Percentiles rank a stretch among this genome's conserved stretches.
Evolutionary conservation across 208 protist species (phyloP).

Genomic region (Trypanosoma platydactyli): DNA sequence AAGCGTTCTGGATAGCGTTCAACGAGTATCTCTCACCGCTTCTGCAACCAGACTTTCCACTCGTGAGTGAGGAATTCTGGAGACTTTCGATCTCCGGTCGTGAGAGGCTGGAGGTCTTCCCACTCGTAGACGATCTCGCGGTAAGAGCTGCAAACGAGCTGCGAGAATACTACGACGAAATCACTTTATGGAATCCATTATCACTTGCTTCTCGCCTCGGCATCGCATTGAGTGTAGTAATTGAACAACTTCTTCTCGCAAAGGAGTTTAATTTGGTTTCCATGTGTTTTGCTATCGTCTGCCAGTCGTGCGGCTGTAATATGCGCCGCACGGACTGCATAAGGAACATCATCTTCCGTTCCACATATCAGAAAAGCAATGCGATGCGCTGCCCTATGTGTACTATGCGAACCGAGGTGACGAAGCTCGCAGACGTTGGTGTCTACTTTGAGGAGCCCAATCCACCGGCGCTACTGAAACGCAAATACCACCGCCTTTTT

Average conservation of each 20-base stretch:
- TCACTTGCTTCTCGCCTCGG: constrained; percentile 56
- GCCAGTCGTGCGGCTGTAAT: constrained; percentile 77
- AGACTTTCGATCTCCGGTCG: constrained; percentile 41
- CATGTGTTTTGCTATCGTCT: constrained; percentile 67
- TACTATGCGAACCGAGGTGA: constrained; percentile 63
- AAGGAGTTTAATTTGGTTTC: constrained; percentile 59
- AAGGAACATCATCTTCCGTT: constrained; percentile 61
- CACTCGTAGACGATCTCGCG: constrained; percentile 32
- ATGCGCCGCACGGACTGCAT: constrained; percentile 55
- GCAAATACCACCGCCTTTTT: constrained; percentile 70
- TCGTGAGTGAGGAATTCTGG: constrained; percentile 57
- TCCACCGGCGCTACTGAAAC: constrained; percentile 40
- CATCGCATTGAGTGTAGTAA: constrained; percentile 48
- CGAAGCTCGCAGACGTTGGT: constrained; percentile 42
- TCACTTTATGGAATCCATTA: constrained; percentile 80
- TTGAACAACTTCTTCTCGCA: constrained; percentile 77
- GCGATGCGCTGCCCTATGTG: constrained; percentile 75
- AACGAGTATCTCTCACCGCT: constrained; percentile 57
- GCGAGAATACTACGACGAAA: constrained; percentile 53
- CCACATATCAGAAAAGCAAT: constrained; percentile 70
- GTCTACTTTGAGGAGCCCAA: constrained; percentile 70
- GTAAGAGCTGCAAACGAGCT: constrained; percentile 48
- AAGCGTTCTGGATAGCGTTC: constrained; percentile 61
- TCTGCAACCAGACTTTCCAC: constrained; percentile 37
- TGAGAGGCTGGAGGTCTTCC: constrained; percentile 33